Conservation (phyloP, 306 rosid genomes). For the Prinsepia uniflora region DNA sequence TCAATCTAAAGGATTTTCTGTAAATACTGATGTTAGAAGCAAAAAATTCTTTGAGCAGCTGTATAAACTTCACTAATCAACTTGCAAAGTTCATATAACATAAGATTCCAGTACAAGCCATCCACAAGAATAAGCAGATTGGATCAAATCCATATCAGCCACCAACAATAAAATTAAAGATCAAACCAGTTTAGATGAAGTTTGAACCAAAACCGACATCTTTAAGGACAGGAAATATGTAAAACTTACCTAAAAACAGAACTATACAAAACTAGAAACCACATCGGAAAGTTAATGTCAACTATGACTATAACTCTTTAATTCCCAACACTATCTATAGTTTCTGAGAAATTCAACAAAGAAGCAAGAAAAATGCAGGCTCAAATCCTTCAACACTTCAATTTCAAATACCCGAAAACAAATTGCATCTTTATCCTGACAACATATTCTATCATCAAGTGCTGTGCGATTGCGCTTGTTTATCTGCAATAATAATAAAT, state of each 20-base stretch:
- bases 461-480: constrained; percentile 9
- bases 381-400: background rate
- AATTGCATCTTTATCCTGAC: background rate
- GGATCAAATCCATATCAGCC: background rate
- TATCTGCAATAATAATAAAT: constrained; percentile 3
- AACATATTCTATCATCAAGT: background rate
- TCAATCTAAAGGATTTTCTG: constrained; percentile 32
- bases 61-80: constrained; percentile 2
- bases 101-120: background rate
- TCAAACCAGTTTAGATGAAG: constrained; percentile 11
- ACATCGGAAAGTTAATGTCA: background rate
- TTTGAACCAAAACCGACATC: constrained; percentile 12
- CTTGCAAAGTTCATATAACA: constrained; percentile 15
- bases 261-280: background rate
- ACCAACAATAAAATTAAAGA: background rate
- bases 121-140: constrained; percentile 6
- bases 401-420: background rate
- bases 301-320: background rate
- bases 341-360: background rate
- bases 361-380: constrained; percentile 4
- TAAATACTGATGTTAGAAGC: constrained; percentile 22
- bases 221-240: constrained; percentile 15
- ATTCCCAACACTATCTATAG: background rate
- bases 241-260: constrained; percentile 4
- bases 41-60: constrained; percentile 20